phyloP scores from a whole-genome alignment of 257 asterid genomes.

The Marsdenia floribunda region DNA sequence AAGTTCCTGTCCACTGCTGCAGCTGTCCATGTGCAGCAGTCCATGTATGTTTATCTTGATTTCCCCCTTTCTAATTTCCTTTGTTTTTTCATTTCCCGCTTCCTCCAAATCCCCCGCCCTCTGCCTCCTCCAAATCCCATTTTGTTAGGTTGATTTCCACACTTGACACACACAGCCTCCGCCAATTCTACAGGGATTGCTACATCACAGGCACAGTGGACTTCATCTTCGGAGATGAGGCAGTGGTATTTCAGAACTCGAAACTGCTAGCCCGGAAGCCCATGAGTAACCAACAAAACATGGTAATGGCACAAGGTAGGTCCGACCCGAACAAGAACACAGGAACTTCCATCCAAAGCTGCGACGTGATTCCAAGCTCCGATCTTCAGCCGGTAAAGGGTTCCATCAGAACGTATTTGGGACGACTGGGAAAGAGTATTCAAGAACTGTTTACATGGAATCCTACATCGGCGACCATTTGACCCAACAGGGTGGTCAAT shows the following conservation, averaged over 20 bases:
- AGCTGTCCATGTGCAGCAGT: no score
- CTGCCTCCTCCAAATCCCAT: no score
- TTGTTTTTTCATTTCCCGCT: no score
- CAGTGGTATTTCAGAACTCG: constrained; percentile 41
- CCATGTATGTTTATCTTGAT: no score
- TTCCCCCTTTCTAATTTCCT: no score
- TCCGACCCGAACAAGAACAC: constrained; percentile 31
- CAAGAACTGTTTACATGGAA: constrained; percentile 22
- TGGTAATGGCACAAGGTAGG: constrained; percentile 54
- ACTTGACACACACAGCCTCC: constrained; percentile 38
- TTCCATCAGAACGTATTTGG: constrained; percentile 12
- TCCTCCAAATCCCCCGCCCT: no score
- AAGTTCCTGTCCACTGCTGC: no score
- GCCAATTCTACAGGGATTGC: constrained; percentile 56
- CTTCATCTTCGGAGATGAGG: constrained; percentile 52
- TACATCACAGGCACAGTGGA: constrained; percentile 49
- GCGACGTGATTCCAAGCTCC: constrained; percentile 15
- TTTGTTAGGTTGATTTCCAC: no score
- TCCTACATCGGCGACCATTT: constrained; percentile 18
- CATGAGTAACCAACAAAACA: constrained; percentile 32
- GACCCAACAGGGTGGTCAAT: constrained; percentile 24
- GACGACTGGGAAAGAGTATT: constrained; percentile 29
- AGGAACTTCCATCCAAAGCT: constrained; percentile 40
- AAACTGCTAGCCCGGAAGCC: constrained; percentile 33
- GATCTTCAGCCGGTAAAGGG: constrained; percentile 19